Evolutionary conservation across 1,139 yeast genomes (phyloP).

Genomic region (Kodamaea suecica): DNA sequence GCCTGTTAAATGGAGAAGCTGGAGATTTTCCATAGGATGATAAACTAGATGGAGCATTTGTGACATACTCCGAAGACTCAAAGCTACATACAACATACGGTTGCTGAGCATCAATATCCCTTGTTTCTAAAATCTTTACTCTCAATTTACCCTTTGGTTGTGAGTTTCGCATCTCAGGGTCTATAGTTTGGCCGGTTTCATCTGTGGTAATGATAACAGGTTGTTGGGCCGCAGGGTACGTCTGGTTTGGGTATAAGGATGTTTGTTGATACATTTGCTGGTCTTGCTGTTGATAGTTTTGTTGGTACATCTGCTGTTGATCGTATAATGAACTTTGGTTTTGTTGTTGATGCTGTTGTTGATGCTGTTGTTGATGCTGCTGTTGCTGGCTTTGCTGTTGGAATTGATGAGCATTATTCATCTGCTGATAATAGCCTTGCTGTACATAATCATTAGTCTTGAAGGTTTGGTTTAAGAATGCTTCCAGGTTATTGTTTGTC

Average conservation of each 20-base stretch:
- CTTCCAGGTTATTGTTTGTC: conserved; percentile 22
- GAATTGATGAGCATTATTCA: conserved; percentile 8
- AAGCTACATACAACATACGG: conserved; percentile 94
- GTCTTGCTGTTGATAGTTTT: conserved; percentile 15
- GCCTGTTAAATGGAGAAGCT: conserved; percentile 13
- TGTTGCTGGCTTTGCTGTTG: conserved; percentile 19
- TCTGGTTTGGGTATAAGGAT: conserved; percentile 12
- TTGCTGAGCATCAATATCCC: conserved; percentile 57
- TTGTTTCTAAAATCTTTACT: conserved; percentile 79
- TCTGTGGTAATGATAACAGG: conserved; percentile 48
- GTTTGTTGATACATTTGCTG: conserved; percentile 7
- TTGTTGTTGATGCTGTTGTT: conserved; percentile 13
- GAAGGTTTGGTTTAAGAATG: conserved; percentile 27
- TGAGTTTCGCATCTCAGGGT: conserved; percentile 26
- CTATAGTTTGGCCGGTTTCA: conserved; percentile 39
- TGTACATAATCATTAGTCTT: conserved; percentile 14
- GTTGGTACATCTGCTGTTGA: conserved; percentile 8
- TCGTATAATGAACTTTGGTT: conserved; percentile 12
- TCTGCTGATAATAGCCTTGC: conserved; percentile 7
- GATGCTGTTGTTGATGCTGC: conserved; percentile 14
- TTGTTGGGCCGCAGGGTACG: conserved; percentile 18
- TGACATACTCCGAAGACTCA: conserved; percentile 87
- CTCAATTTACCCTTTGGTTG: conserved; percentile 79
- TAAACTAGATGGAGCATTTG: conserved; percentile 57
- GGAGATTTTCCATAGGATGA: conserved; percentile 53